Evolutionary conservation across 208 protist species (phyloP).

Genomic region (Trypanosoma caninum): DNA sequence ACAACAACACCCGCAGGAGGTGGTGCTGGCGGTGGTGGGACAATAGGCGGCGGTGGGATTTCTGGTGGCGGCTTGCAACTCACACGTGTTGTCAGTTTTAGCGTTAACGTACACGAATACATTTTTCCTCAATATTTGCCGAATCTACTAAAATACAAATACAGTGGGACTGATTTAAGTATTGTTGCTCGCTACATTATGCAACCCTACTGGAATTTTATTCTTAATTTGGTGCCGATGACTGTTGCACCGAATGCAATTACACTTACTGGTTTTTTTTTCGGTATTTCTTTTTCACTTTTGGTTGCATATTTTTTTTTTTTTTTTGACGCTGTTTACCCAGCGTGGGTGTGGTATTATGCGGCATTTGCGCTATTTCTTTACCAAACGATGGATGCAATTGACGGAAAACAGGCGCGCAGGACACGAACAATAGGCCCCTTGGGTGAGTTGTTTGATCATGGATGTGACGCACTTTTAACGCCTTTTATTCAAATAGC

Average conservation of each 20-base stretch:
- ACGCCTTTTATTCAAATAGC: constrained; percentile 78
- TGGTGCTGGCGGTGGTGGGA: neutral
- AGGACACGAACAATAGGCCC: constrained; percentile 87
- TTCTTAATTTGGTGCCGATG: constrained; percentile 82
- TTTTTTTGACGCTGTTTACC: constrained; percentile 51
- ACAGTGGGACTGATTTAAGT: constrained; percentile 65
- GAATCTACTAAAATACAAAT: constrained; percentile 85
- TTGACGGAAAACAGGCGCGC: constrained; percentile 95
- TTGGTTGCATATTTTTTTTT: constrained; percentile 60
- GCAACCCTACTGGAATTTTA: constrained; percentile 86
- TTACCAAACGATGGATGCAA: constrained; percentile 94
- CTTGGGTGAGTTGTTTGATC: constrained; percentile 95
- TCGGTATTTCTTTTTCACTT: constrained; percentile 64
- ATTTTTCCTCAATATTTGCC: constrained; percentile 59
- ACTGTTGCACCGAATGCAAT: constrained; percentile 86
- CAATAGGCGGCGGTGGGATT: constrained; percentile 3
- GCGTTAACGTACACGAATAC: constrained; percentile 45
- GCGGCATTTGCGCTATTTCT: constrained; percentile 62
- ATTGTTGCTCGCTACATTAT: constrained; percentile 71
- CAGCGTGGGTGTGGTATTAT: constrained; percentile 87
- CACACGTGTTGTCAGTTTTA: constrained; percentile 29
- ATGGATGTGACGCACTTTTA: constrained; percentile 92
- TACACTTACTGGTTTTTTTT: constrained; percentile 79
- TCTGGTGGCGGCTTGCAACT: neutral
- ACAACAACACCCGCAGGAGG: too few relatives aligned